A percentile compares a stretch with the other conserved stretches of the same genome.
These are phyloP conservation scores for Zea mays DNA, from an alignment of 176 grass and related monocot genomes.

Conservation along the genomic window Zm-B73-REFERENCE-NAM-5.0 NC_050102.1:167438001-167438500, in stretches of 20 bases:
- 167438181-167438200: constrained; percentile 76
- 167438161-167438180: constrained; percentile 68
- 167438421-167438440: constrained; percentile 77
- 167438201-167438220: constrained; percentile 76
- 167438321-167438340: neutral
- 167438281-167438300: neutral
- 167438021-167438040: constrained; percentile 6
- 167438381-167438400: constrained; percentile 85
- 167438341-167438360: neutral
- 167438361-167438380: constrained; percentile 58
- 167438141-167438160: constrained; percentile 77
- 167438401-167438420: constrained; percentile 83
- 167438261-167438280: constrained; percentile 63
- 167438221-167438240: constrained; percentile 75
- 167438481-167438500: neutral
- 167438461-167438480: constrained; percentile 11
- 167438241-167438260: constrained; percentile 78
- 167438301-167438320: neutral
- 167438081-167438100: neutral
- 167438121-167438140: constrained; percentile 49
- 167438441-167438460: constrained; percentile 36
- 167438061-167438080: neutral
- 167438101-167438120: neutral
- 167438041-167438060: neutral
- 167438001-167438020: neutral